Evolutionary conservation across 1,139 yeast species (phyloP).

Genomic region (Tardiomyces depauwii): DNA sequence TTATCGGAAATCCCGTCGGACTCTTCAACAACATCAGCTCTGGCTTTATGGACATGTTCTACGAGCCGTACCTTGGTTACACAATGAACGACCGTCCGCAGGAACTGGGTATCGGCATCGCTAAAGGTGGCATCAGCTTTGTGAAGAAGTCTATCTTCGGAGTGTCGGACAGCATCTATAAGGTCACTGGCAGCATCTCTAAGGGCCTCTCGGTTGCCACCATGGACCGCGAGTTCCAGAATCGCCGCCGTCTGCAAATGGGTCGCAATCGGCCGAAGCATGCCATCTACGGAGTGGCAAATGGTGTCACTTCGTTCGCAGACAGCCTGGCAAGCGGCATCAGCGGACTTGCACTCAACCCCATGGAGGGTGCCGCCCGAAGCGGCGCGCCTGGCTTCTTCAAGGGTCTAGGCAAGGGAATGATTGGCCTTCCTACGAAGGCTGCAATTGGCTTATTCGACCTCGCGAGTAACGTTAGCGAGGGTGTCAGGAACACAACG

Average conservation of each 20-base stretch:
- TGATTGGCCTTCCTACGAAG: conserved; percentile 90
- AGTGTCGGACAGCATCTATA: conserved; percentile 83
- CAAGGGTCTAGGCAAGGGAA: conserved; percentile 89
- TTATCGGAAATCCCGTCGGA: conserved; percentile 95
- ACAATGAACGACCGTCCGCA: conserved; percentile 91
- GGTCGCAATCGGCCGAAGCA: conserved; percentile 75
- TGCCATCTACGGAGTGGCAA: conserved; percentile 77
- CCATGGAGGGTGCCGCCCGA: conserved; percentile 73
- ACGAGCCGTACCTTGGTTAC: conserved; percentile 95
- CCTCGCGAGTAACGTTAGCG: conserved; percentile 84
- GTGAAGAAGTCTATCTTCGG: conserved; percentile 93
- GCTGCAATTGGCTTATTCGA: conserved; percentile 94
- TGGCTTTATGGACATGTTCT: conserved; percentile 92
- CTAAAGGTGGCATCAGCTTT: conserved; percentile 92
- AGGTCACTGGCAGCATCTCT: conserved; percentile 87
- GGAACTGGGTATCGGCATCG: conserved; percentile 88
- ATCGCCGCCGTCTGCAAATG: conserved; percentile 59
- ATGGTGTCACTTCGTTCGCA: conserved; percentile 82
- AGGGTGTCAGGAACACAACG: conserved; percentile 87
- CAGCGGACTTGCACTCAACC: conserved; percentile 82
- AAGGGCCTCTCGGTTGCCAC: conserved; percentile 91
- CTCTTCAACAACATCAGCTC: conserved; percentile 85
- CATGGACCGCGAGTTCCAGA: conserved; percentile 77
- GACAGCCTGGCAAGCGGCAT: conserved; percentile 84
- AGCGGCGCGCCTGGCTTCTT: conserved; percentile 90